Conservation (phyloP, 352 stramenopile species). For the Phytophthora litchii region DNA sequence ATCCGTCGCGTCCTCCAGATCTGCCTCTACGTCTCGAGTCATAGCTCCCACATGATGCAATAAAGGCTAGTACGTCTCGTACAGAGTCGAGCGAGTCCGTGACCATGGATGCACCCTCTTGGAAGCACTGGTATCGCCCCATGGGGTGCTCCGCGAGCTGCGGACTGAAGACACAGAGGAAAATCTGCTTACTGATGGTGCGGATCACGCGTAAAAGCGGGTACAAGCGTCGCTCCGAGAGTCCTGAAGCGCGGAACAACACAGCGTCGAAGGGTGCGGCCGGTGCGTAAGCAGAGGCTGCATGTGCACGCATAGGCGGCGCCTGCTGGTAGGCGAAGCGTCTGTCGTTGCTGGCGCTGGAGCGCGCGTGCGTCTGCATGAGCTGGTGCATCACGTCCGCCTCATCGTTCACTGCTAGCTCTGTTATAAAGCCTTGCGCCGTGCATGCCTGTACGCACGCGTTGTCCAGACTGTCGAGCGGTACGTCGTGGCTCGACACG, state of each 20-base stretch:
- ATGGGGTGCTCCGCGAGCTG: slow-evolving; percentile 74
- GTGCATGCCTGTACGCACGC: slow-evolving; percentile 76
- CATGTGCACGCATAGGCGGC: slow-evolving; percentile 15
- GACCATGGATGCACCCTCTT: slow-evolving; percentile 83
- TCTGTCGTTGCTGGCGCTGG: slow-evolving; percentile 21
- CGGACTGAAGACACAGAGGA: slow-evolving; percentile 85
- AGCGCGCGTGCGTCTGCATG: slow-evolving; percentile 53
- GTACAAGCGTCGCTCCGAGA: slow-evolving; percentile 56
- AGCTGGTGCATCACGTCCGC: slow-evolving; percentile 60
- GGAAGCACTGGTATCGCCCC: slow-evolving; percentile 78
- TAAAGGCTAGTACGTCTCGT: slow-evolving; percentile 68
- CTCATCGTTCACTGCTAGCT: slow-evolving; percentile 70
- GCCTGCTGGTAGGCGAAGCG: slow-evolving; percentile 26
- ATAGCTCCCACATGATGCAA: slow-evolving; percentile 46
- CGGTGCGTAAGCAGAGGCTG: slow-evolving; percentile 1
- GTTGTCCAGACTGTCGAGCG: slow-evolving; percentile 76
- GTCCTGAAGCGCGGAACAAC: slow-evolving; percentile 63
- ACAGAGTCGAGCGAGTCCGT: slow-evolving; percentile 73
- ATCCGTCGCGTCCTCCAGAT: slow-evolving; percentile 34
- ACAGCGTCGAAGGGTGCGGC: slow-evolving; percentile 66
- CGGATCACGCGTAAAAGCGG: slow-evolving; percentile 64
- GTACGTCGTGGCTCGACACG: slow-evolving; percentile 72
- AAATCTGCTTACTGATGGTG: slow-evolving; percentile 83
- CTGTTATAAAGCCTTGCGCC: slow-evolving; percentile 72
- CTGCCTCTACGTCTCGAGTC: slow-evolving; percentile 24